phyloP scores from a whole-genome alignment of 768 basidiomycete species.

The Rhodotorula taiwanensis region DNA sequence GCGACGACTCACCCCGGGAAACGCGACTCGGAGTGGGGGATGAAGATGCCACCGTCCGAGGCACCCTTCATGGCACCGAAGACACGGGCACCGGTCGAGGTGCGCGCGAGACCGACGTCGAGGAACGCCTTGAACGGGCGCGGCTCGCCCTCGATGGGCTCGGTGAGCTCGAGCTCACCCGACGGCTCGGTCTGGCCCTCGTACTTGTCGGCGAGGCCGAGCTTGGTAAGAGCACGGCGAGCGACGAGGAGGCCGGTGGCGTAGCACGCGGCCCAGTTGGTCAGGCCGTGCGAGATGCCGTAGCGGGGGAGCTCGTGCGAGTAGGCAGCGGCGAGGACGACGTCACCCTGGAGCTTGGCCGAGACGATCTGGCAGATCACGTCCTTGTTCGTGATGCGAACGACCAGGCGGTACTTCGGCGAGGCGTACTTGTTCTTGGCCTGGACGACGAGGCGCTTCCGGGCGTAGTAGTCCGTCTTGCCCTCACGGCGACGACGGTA shows the following conservation, averaged over 20 bases:
- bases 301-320: constrained; percentile 90
- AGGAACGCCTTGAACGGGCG: constrained; percentile 99
- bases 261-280: constrained; percentile 98
- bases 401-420: constrained; percentile 96
- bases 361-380: constrained; percentile 93
- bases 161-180: constrained; percentile 74
- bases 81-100: constrained; percentile 92
- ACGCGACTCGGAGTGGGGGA: constrained; percentile 90
- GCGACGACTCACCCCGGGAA: too few species aligned
- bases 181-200: constrained; percentile 87
- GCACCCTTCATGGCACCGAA: constrained; percentile 99
- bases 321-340: constrained; percentile 77
- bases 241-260: constrained; percentile 93
- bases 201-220: constrained; percentile 96
- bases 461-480: constrained; percentile 99
- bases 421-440: constrained; percentile 89
- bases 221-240: constrained; percentile 87
- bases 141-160: constrained; percentile 83
- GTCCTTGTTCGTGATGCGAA: constrained; percentile 96
- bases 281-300: constrained; percentile 95
- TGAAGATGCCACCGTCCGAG: constrained; percentile 91
- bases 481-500: constrained; percentile 89
- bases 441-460: constrained; percentile 92
- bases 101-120: constrained; percentile 95
- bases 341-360: constrained; percentile 94